Evolutionary conservation across 176 grass and related monocot genomes (phyloP).

Genomic region (Thinopyrum elongatum): DNA sequence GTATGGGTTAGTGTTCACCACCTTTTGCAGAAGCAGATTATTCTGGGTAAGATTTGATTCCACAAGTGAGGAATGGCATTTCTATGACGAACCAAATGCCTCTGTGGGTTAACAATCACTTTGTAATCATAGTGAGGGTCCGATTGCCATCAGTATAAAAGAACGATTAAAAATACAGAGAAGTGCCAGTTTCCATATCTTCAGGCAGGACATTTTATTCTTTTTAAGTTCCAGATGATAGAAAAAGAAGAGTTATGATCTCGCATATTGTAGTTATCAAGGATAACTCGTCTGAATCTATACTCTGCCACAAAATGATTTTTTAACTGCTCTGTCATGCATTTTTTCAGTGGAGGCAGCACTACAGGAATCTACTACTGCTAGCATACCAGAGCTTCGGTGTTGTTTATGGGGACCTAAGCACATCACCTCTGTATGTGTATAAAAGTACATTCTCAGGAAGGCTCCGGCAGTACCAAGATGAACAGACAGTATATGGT

Average conservation of each 20-base stretch:
- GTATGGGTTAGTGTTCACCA: neutral
- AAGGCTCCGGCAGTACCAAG: conserved; percentile 49
- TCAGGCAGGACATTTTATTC: neutral
- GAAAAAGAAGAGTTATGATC: neutral
- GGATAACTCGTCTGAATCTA: neutral
- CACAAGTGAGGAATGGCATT: neutral
- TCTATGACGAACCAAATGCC: neutral
- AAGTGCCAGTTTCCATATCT: neutral
- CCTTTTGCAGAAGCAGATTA: neutral
- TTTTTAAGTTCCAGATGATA: neutral
- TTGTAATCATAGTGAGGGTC: neutral
- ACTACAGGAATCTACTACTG: conserved; percentile 69
- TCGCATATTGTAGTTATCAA: neutral
- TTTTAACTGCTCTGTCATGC: conserved; percentile 18
- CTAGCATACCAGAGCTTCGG: conserved; percentile 98
- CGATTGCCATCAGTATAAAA: neutral
- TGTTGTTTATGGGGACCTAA: conserved; percentile 89
- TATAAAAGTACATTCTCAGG: conserved; percentile 80
- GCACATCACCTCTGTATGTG: conserved; percentile 89
- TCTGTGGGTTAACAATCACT: neutral
- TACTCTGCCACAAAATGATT: neutral
- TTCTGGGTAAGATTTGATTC: neutral
- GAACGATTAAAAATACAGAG: neutral
- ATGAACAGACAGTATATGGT: conserved; percentile 78
- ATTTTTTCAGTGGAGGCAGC: conserved; percentile 56